Base-by-base conservation (phyloP, 371 early-diverging fungal genomes). In the Globomyces sp. region DNA sequence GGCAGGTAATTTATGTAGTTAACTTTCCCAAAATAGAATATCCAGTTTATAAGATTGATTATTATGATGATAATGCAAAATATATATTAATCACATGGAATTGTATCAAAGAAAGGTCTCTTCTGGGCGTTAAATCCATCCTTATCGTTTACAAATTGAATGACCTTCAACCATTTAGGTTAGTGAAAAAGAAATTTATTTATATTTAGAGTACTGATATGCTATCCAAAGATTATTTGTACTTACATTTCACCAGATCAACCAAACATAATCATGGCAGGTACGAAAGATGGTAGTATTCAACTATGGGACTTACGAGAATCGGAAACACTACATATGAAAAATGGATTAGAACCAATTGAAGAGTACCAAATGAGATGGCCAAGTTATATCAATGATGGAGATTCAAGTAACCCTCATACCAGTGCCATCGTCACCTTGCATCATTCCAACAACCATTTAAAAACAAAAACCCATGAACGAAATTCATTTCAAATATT, bases 311-410 rank as follows among this genome's bases (percentile, higher is more conserved):
- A 80, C 57, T 59, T 75, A 37, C 67, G 63, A 4, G 75, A 75
- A 46, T 45, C 63, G 2, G 37, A 64, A 2, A 43, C 70, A 13
- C 10, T 42, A 4, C 11, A 24, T 8, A 24, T 51, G 5, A 34
- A 51, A 51, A 51, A 51, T 24, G 24, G 24, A 24, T 24, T 24
- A 24, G 24, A 24, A 24, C 24, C 24, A 24, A 24, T 24, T 24
- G 24, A 24, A 24, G 24, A 24, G 24, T 24, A 24, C 24, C 24
- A 24, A 24, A 24, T 74, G 36, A 71, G 66, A 34, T 42, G 45
- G 2, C 79, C 79, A 44, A 67, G 73, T 49, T 78, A 78, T 63
- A 64, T 61, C 57, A 72, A 72, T 2, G 74, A 73, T 53, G 79
- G 74, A 2, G 24, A 24, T 24, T 24, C 0, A 24, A 24, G 24